Conservation (phyloP, 116 monocot genomes). For the Posidonia oceanica region DNA sequence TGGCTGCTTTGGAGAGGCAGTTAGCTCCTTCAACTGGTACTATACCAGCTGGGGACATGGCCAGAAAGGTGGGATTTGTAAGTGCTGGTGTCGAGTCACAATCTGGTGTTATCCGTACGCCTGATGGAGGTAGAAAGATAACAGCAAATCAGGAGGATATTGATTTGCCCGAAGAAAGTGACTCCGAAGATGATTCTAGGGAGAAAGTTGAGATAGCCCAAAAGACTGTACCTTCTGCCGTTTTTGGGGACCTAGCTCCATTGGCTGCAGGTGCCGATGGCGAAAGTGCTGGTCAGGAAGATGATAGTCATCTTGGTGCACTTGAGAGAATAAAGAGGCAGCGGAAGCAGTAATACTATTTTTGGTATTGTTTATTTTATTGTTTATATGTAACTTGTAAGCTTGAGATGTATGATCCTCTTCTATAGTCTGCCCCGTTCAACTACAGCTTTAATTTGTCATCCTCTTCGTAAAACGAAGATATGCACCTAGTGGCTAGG, state of each 20-base stretch:
- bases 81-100: constrained; percentile 68
- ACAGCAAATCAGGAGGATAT: constrained; percentile 74
- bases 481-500: too few relatives aligned
- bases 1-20: constrained; percentile 85
- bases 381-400: too few relatives aligned
- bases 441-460: too few relatives aligned
- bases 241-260: constrained; percentile 79
- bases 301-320: constrained; percentile 54
- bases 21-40: constrained; percentile 9
- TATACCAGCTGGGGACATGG: constrained; percentile 13
- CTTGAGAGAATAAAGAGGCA: constrained; percentile 85
- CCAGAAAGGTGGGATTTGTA: constrained; percentile 56
- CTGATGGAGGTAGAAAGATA: constrained; percentile 34
- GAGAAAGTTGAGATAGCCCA: constrained; percentile 69
- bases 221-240: constrained; percentile 65
- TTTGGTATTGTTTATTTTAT: too few relatives aligned
- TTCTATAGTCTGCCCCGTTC: too few relatives aligned
- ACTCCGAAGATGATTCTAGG: constrained; percentile 29
- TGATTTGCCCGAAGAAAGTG: constrained; percentile 83
- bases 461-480: too few relatives aligned
- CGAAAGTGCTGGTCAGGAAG: constrained; percentile 23
- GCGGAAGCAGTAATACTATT: constrained; percentile 11
- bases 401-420: too few relatives aligned
- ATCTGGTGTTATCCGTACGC: constrained; percentile 6
- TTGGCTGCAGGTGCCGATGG: constrained; percentile 21